Percentiles rank a stretch among this genome's conserved stretches.
phyloP scores from a whole-genome alignment of 768 basidiomycete species.

The Tricholoma saponaceum region DNA sequence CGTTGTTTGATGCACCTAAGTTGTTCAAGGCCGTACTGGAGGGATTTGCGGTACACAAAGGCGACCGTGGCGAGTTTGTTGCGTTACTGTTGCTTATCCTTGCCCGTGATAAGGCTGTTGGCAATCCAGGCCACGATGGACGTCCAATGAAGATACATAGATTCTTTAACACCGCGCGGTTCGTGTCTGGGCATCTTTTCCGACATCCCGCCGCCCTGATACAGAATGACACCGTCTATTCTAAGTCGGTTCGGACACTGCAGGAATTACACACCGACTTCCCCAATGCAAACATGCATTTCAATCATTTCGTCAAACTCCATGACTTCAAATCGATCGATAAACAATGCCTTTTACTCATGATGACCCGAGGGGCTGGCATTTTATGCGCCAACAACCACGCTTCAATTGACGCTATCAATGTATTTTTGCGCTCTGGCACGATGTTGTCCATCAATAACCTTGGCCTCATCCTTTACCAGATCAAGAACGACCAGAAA shows the following conservation, averaged over 20 bases:
- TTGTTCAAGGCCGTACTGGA: conserved; percentile 7
- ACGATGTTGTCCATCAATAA: conserved; percentile 6
- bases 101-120: conserved; percentile 15
- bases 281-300: conserved; percentile 9
- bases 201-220: neutral
- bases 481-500: neutral
- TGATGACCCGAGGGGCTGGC: conserved; percentile 1
- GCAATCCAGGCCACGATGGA: neutral
- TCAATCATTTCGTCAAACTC: conserved; percentile 17
- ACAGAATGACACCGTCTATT: neutral
- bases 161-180: neutral
- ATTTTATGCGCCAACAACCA: conserved; percentile 7
- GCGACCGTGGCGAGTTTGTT: conserved; percentile 21
- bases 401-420: conserved; percentile 11
- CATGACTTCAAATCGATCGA: conserved; percentile 2
- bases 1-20: conserved; percentile 7
- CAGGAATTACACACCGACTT: neutral
- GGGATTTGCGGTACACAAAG: conserved; percentile 16
- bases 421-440: conserved; percentile 17
- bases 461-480: neutral
- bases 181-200: neutral
- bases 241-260: neutral
- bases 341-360: neutral
- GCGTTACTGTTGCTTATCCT: conserved; percentile 15
- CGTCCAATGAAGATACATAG: neutral